Conservation (phyloP, 345 rosid genomes). For the Orychophragmus violaceus region DNA sequence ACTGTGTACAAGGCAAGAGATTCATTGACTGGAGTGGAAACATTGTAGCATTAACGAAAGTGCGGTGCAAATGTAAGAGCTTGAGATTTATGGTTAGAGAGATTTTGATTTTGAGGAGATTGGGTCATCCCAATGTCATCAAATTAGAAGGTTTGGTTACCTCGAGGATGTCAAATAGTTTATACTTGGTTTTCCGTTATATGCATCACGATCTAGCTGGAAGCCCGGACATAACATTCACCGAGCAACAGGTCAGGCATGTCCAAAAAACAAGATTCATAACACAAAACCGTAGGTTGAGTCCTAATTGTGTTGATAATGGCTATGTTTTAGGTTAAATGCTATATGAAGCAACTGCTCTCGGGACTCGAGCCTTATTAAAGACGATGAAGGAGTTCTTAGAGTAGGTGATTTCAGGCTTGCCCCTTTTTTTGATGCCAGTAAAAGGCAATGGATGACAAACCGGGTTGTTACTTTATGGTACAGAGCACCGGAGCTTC, state of each 20-base stretch:
- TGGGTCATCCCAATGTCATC: too few species aligned
- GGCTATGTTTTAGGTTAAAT: slow-evolving; percentile 66
- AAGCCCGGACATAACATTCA: slow-evolving; percentile 72
- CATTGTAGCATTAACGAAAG: slow-evolving; percentile 90
- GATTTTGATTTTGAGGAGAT: too few species aligned
- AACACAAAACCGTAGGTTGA: not conserved
- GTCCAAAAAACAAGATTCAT: not conserved
- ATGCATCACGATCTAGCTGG: slow-evolving; percentile 99
- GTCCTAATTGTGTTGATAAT: not conserved
- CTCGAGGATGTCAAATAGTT: too few species aligned
- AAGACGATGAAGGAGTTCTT: slow-evolving; percentile 74
- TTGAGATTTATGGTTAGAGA: too few species aligned
- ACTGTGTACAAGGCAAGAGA: slow-evolving; percentile 97
- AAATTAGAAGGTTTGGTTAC: too few species aligned
- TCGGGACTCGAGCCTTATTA: too few species aligned
- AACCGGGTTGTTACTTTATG: slow-evolving; percentile 93
- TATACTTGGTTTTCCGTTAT: slow-evolving; percentile 82
- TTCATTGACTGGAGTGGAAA: slow-evolving; percentile 54
- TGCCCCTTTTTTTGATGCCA: slow-evolving; percentile 78
- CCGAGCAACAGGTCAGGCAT: slow-evolving; percentile 37
- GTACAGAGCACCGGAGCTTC: too few species aligned
- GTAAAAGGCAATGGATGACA: slow-evolving; percentile 77
- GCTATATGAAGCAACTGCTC: slow-evolving; percentile 81
- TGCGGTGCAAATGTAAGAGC: slow-evolving; percentile 86
- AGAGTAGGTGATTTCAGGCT: slow-evolving; percentile 92